Base-by-base conservation (phyloP, 2,329 filamentous ascomycete genomes). In the Beauveria asiatica region DNA sequence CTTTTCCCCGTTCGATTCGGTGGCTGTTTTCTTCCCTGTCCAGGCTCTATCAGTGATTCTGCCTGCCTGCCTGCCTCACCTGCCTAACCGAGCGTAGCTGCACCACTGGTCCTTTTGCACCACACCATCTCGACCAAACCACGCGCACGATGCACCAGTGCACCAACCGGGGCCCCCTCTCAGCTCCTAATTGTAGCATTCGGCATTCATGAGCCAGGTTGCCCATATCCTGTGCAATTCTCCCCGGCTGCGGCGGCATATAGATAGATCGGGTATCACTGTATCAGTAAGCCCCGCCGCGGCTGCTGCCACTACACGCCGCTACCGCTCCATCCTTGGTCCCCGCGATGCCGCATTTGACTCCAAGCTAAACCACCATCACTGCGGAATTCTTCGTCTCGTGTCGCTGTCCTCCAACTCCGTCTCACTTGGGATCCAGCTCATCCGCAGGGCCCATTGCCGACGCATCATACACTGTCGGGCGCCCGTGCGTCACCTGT, bases 401-500 rank as follows among this genome's bases (percentile, higher is more conserved):
- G 7, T 17, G 5, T 54, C 37, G 2, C 7, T 19, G 41, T 17
- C 39, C 10, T 7, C 16, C n/a, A n/a, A 50, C 21, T 17, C 33
- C n/a, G 5, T 42, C 48, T 63, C 58, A 68, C 57, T 66, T 49
- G 10, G 61, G 59, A 16, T 66, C 55, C 50, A 67, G 51, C n/a
- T 66, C 63, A 13, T 61, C 57, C 27, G 62, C 66, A 25, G 65
- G 57, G 30, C 68, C 67, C 54, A 66, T 33, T 37, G 33, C 6
- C 8, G 63, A 66, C 21, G 59, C 56, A 42, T 67, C 57, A 61
- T 65, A 70, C 13, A 65, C 25, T 17, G 68, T 70, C n/a, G 60
- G 60, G 48, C 69, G 63, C 25, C 69, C 70, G 27, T 67, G 63
- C 5, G 66, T 67, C 16, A 65, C 63, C 51, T 62, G 62, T n/a